Base-by-base conservation (phyloP, 2,329 filamentous ascomycete species). In the Magnaporthiopsis incrustans region DNA sequence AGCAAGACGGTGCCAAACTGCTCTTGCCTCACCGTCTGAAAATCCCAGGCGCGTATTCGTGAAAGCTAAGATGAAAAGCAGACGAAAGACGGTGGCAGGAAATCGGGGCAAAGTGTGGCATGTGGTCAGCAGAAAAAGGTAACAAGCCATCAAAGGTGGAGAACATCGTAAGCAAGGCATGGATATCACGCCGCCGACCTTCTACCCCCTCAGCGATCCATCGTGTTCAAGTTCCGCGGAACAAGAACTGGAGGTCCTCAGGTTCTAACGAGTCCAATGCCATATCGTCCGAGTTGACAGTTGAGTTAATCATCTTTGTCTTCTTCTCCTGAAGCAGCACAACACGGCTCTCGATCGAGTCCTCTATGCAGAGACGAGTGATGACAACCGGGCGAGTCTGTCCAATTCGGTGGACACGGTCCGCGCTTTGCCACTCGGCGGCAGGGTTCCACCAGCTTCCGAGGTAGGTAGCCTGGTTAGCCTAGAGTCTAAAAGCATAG, bases 371-470 rank as follows among this genome's bases (percentile, higher is more conserved):
- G 14, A 99, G 85, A 33, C 95, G 88, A 1, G 93, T 98, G 70
- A 99, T 96, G 50, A 91, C 91, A 74, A 95, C 98, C 33, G 94
- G 94, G 10, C 95, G 89, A 60, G 88, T 91, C 79, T 99, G 95
- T 38, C 95, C 95, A 69, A 98, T 99, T 64, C 95, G 92, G 77
- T 98, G 95, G 72, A 90, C 92, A 68, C 91, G 85, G 74, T 99
- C 95, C 3, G 95, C 95, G 67, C 90, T 95, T 77, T 99, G 95
- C 95, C 95, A 99, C 78, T 99, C 95, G 0, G 94, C 94, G n/a
- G 93, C 93, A n/a, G 95, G 95, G 70, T 98, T 98, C 95, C 95
- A 99, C 95, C 95, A 98, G 69, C 90, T 92, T n/a, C 11, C 30
- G 33, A 35, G 30, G 15, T 25, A 7, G 35, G n/a, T 25, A 69